Conservation (phyloP, 2,329 filamentous ascomycete genomes). For the Fusarium drepaniforme region DNA sequence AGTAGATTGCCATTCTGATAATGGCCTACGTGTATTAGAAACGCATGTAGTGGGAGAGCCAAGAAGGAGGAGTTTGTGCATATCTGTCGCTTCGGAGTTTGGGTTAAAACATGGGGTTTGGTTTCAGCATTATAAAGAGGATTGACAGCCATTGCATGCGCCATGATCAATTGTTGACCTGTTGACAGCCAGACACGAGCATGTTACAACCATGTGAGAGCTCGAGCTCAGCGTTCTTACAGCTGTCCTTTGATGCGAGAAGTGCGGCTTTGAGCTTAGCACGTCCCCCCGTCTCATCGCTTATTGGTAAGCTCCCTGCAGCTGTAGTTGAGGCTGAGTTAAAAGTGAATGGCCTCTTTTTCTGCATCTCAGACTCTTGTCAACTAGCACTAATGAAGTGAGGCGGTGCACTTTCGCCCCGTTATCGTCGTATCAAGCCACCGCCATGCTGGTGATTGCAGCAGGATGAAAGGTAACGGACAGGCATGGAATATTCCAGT, state of each 20-base stretch:
- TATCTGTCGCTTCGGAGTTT: slow-evolving; percentile 36
- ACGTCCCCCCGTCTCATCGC: not conserved
- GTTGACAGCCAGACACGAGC: not conserved
- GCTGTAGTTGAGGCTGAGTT: slow-evolving; percentile 1
- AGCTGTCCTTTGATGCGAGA: not conserved
- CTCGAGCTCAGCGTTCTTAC: not conserved
- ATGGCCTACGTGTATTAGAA: slow-evolving; percentile 6
- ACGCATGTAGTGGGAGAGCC: slow-evolving; percentile 26
- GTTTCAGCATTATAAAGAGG: slow-evolving; percentile 22
- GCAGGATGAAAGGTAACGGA: slow-evolving; percentile 2
- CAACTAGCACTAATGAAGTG: not conserved
- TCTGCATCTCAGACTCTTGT: not conserved
- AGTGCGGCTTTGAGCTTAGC: not conserved
- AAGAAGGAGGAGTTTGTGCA: slow-evolving; percentile 37
- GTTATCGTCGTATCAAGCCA: slow-evolving; percentile 2
- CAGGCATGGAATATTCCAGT: slow-evolving; percentile 38
- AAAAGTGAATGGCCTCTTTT: not conserved
- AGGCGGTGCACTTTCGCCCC: slow-evolving; percentile 18
- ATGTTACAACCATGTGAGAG: not conserved
- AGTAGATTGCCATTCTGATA: slow-evolving; percentile 19
- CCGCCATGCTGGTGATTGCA: not conserved
- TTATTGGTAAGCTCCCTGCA: not conserved
- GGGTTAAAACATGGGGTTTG: slow-evolving; percentile 38
- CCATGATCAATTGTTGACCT: not conserved
- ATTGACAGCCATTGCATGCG: slow-evolving; percentile 3